Conservation (phyloP, 1,284 basidiomycete species). For the Microstroma glucosiphilum region DNA sequence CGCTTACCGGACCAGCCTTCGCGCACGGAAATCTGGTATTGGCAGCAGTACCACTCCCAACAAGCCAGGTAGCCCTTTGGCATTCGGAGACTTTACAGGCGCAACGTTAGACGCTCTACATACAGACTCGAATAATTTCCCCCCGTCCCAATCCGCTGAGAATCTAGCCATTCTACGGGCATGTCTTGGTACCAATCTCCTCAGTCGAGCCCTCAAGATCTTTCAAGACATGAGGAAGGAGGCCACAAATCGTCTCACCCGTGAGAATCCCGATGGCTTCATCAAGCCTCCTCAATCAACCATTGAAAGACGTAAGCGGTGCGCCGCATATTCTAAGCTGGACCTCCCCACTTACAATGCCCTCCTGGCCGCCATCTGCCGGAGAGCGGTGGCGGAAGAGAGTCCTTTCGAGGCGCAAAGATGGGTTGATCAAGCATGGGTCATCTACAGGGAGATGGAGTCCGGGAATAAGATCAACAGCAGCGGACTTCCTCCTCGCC, state of each 20-base stretch:
- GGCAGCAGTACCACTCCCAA: background rate
- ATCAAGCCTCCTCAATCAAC: background rate
- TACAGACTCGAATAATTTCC: conserved; percentile 34
- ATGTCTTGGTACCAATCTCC: conserved; percentile 41
- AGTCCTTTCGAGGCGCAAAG: background rate
- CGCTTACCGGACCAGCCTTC: background rate
- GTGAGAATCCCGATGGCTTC: background rate
- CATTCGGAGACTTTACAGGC: conserved; percentile 1
- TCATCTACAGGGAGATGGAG: conserved; percentile 36
- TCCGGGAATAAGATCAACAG: background rate
- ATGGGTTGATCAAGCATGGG: conserved; percentile 35
- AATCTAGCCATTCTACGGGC: conserved; percentile 40
- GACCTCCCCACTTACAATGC: background rate
- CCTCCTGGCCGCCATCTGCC: background rate
- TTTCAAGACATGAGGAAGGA: conserved; percentile 32
- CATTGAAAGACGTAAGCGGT: background rate
- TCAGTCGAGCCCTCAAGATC: conserved; percentile 40
- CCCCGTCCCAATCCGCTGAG: conserved; percentile 32
- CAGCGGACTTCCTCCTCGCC: background rate
- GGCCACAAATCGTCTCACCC: background rate
- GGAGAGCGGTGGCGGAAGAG: background rate
- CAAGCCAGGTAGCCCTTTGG: background rate
- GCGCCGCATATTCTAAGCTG: background rate
- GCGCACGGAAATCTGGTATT: background rate
- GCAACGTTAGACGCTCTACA: conserved; percentile 16